These are phyloP conservation scores for Leptographium flavum DNA, from an alignment of 2,329 filamentous ascomycete species.

Conservation along the genomic window DNA sequence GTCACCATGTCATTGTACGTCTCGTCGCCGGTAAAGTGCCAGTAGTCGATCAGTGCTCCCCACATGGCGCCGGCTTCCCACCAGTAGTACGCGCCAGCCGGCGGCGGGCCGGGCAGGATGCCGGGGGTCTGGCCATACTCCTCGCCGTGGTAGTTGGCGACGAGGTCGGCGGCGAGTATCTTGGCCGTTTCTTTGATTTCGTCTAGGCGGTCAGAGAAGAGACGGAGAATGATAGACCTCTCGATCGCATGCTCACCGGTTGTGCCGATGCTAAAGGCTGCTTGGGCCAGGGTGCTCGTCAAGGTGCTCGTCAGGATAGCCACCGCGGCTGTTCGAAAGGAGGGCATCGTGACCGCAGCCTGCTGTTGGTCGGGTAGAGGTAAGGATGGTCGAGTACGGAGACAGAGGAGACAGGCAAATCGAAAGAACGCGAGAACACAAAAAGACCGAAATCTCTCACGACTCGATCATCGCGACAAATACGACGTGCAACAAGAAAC, in stretches of 20 bases:
- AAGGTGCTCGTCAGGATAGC: neutral
- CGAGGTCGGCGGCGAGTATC: conserved; percentile 16
- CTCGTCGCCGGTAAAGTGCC: conserved; percentile 27
- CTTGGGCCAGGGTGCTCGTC: neutral
- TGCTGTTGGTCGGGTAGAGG: too few relatives aligned
- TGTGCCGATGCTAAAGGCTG: conserved; percentile 5
- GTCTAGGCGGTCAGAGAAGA: conserved; percentile 4
- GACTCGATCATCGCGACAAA: too few relatives aligned
- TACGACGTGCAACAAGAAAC: neutral
- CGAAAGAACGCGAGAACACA: too few relatives aligned
- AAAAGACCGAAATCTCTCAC: too few relatives aligned
- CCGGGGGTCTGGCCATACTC: conserved; percentile 17
- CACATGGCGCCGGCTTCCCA: conserved; percentile 18
- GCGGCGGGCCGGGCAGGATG: conserved; percentile 18
- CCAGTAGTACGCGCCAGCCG: conserved; percentile 22
- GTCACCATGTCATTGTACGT: conserved; percentile 34
- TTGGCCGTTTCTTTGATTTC: conserved; percentile 11
- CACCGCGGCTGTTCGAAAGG: neutral
- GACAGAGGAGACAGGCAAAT: too few relatives aligned
- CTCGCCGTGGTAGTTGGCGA: conserved; percentile 18
- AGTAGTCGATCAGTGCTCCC: conserved; percentile 25
- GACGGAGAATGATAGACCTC: neutral
- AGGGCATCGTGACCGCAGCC: neutral
- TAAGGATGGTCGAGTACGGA: too few relatives aligned
- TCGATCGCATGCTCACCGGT: conserved; percentile 1